Base-by-base conservation (phyloP, 805 yeast species). In the Blastobotrys muscicola region DNA sequence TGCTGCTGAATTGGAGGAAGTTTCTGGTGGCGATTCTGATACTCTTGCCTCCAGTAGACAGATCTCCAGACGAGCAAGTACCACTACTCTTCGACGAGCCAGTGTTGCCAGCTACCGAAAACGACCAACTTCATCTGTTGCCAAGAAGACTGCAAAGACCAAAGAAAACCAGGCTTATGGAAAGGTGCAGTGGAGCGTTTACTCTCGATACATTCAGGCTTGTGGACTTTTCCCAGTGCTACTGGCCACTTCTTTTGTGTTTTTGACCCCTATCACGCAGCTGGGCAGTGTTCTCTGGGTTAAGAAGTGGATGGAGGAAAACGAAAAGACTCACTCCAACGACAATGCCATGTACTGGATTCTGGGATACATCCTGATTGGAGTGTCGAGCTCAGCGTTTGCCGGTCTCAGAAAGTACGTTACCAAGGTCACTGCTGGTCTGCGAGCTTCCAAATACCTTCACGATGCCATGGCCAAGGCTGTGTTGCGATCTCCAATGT, bases 271-370 rank as follows among this genome's bases (percentile, higher is more conserved):
- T 8, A 56, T 79, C 40, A 72, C 79, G 45, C 90, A 85, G 41
- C 66, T 67, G 37, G 79, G 87, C 32, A 87, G 81, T 59, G 75
- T 90, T 43, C 26, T 20, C 26, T 92, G 99, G 99, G 75, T 92
- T 56, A 92, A 92, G 62, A 85, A 85, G 62, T 92, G 98, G 98
- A 85, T 97, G 9, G 99, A 92, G 60, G 76, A 82, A 15, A 92
- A 90, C 58, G 72, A 89, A 3, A 65, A 61, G 36, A 59, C 65
- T 33, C 90, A 87, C 20, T 65, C 65, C 45, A 90, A 90, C 59
- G 94, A 95, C 2, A 60, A 78, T 46, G 76, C 83, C n/a, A 67
- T 67, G 43, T 75, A 64, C 55, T 92, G 87, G 55, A 68, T 92
- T 51, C 81, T 82, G 13, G 69, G 85, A 43, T 92, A 90, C 59